Evolutionary conservation across 2,329 filamentous ascomycete species (phyloP), one percentile per base, ranked within the genome.

Genomic region (Stagonosporopsis cucurbitacearum): DNA sequence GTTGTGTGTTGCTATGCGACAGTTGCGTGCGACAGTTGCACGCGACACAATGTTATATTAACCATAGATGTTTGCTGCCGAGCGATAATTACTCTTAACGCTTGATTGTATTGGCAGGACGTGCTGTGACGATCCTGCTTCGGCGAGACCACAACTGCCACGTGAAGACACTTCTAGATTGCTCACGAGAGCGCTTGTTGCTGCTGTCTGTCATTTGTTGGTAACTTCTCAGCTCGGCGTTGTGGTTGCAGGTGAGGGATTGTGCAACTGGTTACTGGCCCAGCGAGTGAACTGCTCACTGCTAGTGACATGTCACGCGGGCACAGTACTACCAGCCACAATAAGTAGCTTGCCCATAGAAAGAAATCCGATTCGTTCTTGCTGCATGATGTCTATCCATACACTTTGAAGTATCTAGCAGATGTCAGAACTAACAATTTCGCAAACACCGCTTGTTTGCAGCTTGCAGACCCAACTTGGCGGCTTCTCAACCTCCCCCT

Each of bases 1-100:
- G 17, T 32, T n/a, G n/a, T n/a, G n/a, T n/a, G n/a, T n/a, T n/a
- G n/a, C n/a, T n/a, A n/a, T n/a, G n/a, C n/a, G n/a, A n/a, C n/a
- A n/a, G n/a, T 6, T 22, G n/a, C 26, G 47, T 50, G 36, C 9
- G 45, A 50, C 52, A 42, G 17, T 9, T 20, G n/a, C 40, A 33
- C n/a, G 42, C 42, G 30, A 43, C 32, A 56, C 47, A 51, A 28
- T 36, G 25, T 37, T 47, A 43, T 47, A 6, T 41, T 50, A 28
- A 30, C 35, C 40, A 22, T 26, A 6, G 22, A 46, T 46, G 46
- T 33, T 26, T 51, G 47, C 17, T 51, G 47, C 47, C 53, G 37
- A 56, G 53, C 42, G 20, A 47, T 33, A 39, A 39, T 51, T 56
- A 23, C 50, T 47, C 48, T 51, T 36, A 48, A 47, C 32, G 53